These are phyloP conservation scores for Blechomonas ayalai DNA, from an alignment of 208 protist genomes.

Conservation along the genomic window DNA sequence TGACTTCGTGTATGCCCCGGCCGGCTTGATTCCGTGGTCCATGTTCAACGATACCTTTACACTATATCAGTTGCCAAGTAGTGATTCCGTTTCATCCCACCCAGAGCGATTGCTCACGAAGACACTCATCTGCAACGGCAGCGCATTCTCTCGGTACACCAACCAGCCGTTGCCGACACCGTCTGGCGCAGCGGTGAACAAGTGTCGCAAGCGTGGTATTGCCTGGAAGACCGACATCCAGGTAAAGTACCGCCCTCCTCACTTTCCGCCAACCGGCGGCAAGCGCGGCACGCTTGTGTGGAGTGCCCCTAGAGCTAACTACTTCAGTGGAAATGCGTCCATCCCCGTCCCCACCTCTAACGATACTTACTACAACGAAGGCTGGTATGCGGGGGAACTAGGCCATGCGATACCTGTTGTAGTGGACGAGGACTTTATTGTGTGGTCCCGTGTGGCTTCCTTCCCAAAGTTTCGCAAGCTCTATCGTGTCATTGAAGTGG, in stretches of 20 bases:
- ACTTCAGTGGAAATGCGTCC: constrained; percentile 21
- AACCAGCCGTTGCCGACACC: constrained; percentile 40
- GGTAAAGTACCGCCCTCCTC: constrained; percentile 75
- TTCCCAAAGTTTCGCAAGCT: constrained; percentile 97
- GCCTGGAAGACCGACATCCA: constrained; percentile 89
- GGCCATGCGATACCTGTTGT: constrained; percentile 76
- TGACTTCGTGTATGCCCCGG: constrained; percentile 90
- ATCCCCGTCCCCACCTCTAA: constrained; percentile 20
- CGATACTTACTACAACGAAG: constrained; percentile 67
- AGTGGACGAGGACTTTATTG: constrained; percentile 96
- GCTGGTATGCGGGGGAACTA: constrained; percentile 80
- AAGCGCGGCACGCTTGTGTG: constrained; percentile 21
- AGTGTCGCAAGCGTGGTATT: constrained; percentile 90
- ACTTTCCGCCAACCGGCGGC: constrained; percentile 15
- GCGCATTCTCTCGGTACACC: constrained; percentile 53
- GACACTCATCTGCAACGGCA: constrained; percentile 73
- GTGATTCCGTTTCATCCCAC: not conserved
- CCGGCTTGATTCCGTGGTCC: constrained; percentile 95
- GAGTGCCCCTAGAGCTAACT: constrained; percentile 35
- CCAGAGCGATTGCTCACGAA: not conserved
- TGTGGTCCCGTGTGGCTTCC: constrained; percentile 96
- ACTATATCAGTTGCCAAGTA: constrained; percentile 44
- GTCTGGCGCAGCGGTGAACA: constrained; percentile 6
- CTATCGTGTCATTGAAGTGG: constrained; percentile 86
- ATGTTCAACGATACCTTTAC: constrained; percentile 97